phyloP scores from a whole-genome alignment of 2,329 filamentous ascomycete genomes.

The Alternaria burnsii region DNA sequence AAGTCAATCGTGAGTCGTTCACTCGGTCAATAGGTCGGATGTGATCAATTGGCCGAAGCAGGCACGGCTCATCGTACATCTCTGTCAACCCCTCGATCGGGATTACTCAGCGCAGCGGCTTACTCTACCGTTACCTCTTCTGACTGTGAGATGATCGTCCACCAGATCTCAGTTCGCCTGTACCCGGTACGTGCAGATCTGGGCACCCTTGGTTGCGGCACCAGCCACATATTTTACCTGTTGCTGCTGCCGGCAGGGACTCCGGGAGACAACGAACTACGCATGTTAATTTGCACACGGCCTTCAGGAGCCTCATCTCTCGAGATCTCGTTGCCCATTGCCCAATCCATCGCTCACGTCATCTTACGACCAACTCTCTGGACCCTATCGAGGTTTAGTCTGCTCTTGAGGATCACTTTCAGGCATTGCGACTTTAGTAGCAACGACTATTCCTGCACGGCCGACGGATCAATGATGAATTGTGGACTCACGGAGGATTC shows the following conservation, averaged over 20 bases:
- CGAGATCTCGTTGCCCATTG: not conserved
- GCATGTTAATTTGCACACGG: constrained; percentile 2
- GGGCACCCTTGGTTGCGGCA: constrained; percentile 1
- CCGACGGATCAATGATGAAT: not conserved
- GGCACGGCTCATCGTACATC: not conserved
- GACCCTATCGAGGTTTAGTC: not conserved
- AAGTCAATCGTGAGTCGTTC: not conserved
- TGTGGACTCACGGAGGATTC: not conserved
- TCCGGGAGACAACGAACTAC: not conserved
- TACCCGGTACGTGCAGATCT: constrained; percentile 12
- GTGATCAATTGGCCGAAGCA: not conserved
- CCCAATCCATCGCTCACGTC: constrained; percentile 5
- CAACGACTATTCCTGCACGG: not conserved
- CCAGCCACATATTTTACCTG: constrained; percentile 1
- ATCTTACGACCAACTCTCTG: not conserved
- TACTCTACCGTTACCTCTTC: constrained; percentile 2
- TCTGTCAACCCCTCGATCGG: not conserved
- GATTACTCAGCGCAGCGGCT: constrained; percentile 8
- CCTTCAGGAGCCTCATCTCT: not conserved
- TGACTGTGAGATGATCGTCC: constrained; percentile 6
- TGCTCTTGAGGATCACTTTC: not conserved
- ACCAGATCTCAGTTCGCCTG: constrained; percentile 10
- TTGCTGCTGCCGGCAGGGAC: constrained; percentile 1
- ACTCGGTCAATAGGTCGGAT: not conserved
- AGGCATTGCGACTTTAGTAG: not conserved